Conservation (phyloP, 805 yeast genomes). For the Lachancea lanzarotensis region DNA sequence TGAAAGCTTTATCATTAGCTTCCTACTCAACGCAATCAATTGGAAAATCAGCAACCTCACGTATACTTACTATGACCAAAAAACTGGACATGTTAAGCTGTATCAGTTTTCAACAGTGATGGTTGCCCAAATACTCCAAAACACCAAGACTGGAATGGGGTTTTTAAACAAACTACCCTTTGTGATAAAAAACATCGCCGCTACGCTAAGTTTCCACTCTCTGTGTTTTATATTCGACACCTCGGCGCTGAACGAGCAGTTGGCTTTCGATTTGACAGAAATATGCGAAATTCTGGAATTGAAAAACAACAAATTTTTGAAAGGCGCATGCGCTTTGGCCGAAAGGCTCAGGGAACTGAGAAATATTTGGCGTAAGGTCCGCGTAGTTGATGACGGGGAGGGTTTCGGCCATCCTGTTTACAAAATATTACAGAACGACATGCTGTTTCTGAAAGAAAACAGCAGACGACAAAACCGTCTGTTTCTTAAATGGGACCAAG, state of each 20-base stretch:
- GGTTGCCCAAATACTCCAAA: conserved; percentile 18
- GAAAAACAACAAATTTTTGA: conserved; percentile 13
- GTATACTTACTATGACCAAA: conserved; percentile 19
- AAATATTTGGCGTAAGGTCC: conserved; percentile 20
- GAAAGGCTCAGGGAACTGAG: conserved; percentile 19
- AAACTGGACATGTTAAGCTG: conserved; percentile 15
- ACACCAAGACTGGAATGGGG: conserved; percentile 11
- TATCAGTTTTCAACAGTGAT: conserved; percentile 17
- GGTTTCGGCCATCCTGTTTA: conserved; percentile 24
- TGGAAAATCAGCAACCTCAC: conserved; percentile 28
- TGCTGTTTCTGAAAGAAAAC: conserved; percentile 10
- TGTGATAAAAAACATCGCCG: conserved; percentile 17
- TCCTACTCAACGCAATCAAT: conserved; percentile 15
- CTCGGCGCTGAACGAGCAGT: conserved; percentile 15
- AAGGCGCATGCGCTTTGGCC: conserved; percentile 10
- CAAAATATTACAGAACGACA: conserved; percentile 24
- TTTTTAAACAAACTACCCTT: conserved; percentile 23
- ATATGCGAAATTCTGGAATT: conserved; percentile 15
- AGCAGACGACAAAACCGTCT: conserved; percentile 10
- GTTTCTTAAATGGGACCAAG: conserved; percentile 2
- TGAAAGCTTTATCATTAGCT: conserved; percentile 21
- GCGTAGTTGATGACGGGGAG: conserved; percentile 16
- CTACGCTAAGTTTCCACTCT: conserved; percentile 22
- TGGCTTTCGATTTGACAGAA: conserved; percentile 20
- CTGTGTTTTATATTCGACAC: conserved; percentile 20